Evolutionary conservation across 2,329 filamentous ascomycete species (phyloP), one percentile per base, ranked within the genome.

Genomic region (Pestalotiopsis sp.): DNA sequence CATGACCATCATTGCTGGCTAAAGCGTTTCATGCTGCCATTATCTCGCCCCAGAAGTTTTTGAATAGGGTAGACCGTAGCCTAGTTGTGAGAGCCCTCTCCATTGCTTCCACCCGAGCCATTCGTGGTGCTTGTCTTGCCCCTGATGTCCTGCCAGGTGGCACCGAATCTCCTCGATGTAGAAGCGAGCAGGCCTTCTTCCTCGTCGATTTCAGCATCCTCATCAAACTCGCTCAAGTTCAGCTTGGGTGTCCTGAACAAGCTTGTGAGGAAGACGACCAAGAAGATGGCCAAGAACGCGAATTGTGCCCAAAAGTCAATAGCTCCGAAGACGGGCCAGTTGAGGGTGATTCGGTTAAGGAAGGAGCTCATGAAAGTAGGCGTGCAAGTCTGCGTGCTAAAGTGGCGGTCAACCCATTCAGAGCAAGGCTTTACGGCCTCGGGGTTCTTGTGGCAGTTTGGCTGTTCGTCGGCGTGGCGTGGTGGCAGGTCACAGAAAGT

Each of bases 251-350:
- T 90, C 57, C 92, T 90, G 85, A 98, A 91, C 0, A 98, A 82
- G 3, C 92, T 90, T 0, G 93, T 92, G 25, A 94, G 69, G 74
- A 97, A 93, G 13, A 97, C 91, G 67, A 97, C 82, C 11, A 97
- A 80, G 80, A 97, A 98, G 23, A 98, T 86, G 41, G 81, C 92
- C 58, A 99, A 82, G 82, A 99, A 98, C 13, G 88, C 92, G 77
- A 98, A 98, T 76, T 99, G 96, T 0, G 94, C 93, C 94, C 95
- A 99, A 80, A 98, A 99, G 73, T 93, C 89, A n/a, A 98, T 83
- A 12, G 92, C 90, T 12, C 96, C 96, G 76, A 99, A 97, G 78
- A 98, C 94, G 5, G 96, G 95, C 87, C 96, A 99, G 78, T 97
- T 97, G 76, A 97, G 88, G 25, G 93, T 95, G 70, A 98, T 89